phyloP scores from a whole-genome alignment of 345 rosid species.

The Sapria himalayana region DNA sequence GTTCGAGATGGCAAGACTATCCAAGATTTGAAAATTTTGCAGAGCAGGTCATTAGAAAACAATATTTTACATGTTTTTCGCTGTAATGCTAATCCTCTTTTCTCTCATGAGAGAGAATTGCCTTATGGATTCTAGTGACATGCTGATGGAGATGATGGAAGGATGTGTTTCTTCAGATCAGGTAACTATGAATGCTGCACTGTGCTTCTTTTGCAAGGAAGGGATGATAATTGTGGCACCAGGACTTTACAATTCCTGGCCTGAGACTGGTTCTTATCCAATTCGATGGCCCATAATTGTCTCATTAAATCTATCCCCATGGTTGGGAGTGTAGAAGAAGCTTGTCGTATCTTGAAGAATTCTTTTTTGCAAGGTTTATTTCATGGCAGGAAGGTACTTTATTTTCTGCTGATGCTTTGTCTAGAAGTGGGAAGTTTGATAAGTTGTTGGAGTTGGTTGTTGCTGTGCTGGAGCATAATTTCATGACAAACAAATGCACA shows the following conservation, averaged over 20 bases:
- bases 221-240: slow-evolving; percentile 62
- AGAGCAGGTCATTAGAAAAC: slow-evolving; percentile 22
- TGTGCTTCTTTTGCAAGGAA: slow-evolving; percentile 71
- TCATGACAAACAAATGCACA: slow-evolving; percentile 17
- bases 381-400: slow-evolving; percentile 33
- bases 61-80: slow-evolving; percentile 33
- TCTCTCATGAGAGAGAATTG: slow-evolving; percentile 36
- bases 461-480: slow-evolving; percentile 21
- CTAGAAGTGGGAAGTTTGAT: slow-evolving; percentile 38
- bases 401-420: slow-evolving; percentile 34
- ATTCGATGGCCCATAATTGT: slow-evolving; percentile 31
- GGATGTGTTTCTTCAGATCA: slow-evolving; percentile 27
- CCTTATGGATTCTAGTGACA: slow-evolving; percentile 35
- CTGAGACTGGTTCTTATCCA: slow-evolving; percentile 32
- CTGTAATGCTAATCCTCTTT: slow-evolving; percentile 35
- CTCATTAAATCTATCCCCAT: slow-evolving; percentile 43
- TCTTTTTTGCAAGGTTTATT: slow-evolving; percentile 30
- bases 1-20: slow-evolving; percentile 23
- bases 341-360: slow-evolving; percentile 31
- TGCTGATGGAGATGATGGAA: slow-evolving; percentile 54
- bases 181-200: slow-evolving; percentile 37
- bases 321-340: slow-evolving; percentile 26
- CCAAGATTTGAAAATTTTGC: slow-evolving; percentile 32
- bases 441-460: slow-evolving; percentile 36
- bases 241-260: slow-evolving; percentile 37